Evolutionary conservation across 2,329 filamentous ascomycete genomes (phyloP), one percentile per base, ranked within the genome.

Genomic region (Fusarium sp.): DNA sequence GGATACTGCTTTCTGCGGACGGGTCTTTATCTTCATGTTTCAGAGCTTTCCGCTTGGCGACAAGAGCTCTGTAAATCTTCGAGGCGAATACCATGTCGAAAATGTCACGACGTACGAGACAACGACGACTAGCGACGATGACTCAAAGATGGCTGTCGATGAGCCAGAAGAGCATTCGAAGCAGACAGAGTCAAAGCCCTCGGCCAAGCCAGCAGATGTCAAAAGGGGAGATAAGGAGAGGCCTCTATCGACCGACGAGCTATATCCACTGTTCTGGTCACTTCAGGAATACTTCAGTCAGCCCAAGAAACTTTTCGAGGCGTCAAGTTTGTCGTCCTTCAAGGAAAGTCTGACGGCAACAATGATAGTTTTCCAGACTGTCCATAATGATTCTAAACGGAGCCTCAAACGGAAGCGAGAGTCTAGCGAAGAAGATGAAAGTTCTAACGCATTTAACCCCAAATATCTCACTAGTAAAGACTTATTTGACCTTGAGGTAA

Each of bases 381-480:
- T 84, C 84, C 69, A 84, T 4, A 90, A 91, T 44, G 92, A 94
- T 55, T 83, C 84, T 48, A 90, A 89, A 68, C 87, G 87, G 69
- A 88, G 88, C 30, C 76, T 85, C 56, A 97, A 94, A 80, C 88
- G 93, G 60, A 97, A 94, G 79, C 84, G 87, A 45, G 85, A 87
- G 13, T 71, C 70, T 20, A 85, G 85, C 44, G 81, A 82, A 29
- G 85, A 88, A 54, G 87, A 88, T 10, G 87, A 88, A 58, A 68
- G 70, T 18, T 69, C 74, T 2, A 80, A 79, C 56, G 72, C 78
- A 25, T 98, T 97, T 82, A 99, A 99, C 75, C 95, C 97, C 2
- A 99, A 98, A 78, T 99, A 99, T 78, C 87, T 99, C 20, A 99
- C 96, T n/a, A 98, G 94, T 79, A 88, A 92, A 70, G 97, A 99